These are phyloP conservation scores for Chenopodium album DNA, from an alignment of 148 eudicot genomes.

Conservation along the genomic window DNA sequence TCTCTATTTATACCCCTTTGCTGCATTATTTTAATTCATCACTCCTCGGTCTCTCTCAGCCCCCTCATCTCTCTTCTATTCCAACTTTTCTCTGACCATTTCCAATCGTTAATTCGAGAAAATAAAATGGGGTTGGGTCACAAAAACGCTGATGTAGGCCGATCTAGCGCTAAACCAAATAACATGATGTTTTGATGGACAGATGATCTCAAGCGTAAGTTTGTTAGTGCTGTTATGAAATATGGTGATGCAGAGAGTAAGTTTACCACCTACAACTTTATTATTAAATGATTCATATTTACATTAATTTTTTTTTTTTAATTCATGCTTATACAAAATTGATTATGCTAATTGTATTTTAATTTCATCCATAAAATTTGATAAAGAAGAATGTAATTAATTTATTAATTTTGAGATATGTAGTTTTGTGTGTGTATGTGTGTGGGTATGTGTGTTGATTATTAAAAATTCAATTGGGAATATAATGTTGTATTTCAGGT, in stretches of 20 bases:
- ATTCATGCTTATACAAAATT: too few species aligned
- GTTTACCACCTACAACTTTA: neutral
- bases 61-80: neutral
- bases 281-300: too few species aligned
- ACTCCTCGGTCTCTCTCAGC: neutral
- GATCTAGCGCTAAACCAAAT: too few species aligned
- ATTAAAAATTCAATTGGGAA: neutral
- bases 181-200: constrained; percentile 10
- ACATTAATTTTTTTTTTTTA: too few species aligned
- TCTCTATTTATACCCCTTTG: constrained; percentile 15
- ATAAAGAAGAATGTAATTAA: too few species aligned
- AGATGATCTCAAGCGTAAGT: constrained; percentile 9
- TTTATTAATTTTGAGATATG: too few species aligned
- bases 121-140: too few species aligned
- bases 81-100: neutral
- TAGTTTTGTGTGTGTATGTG: too few species aligned
- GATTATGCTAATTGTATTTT: too few species aligned
- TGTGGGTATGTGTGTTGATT: too few species aligned
- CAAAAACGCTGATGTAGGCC: too few species aligned
- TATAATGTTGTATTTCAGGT: constrained; percentile 9
- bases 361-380: too few species aligned
- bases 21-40: neutral
- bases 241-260: constrained; percentile 34
- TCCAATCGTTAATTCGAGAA: neutral
- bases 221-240: constrained; percentile 8